Base-by-base conservation (phyloP, 129 eudicot species). In the Helichrysum umbraculigerum region DNA sequence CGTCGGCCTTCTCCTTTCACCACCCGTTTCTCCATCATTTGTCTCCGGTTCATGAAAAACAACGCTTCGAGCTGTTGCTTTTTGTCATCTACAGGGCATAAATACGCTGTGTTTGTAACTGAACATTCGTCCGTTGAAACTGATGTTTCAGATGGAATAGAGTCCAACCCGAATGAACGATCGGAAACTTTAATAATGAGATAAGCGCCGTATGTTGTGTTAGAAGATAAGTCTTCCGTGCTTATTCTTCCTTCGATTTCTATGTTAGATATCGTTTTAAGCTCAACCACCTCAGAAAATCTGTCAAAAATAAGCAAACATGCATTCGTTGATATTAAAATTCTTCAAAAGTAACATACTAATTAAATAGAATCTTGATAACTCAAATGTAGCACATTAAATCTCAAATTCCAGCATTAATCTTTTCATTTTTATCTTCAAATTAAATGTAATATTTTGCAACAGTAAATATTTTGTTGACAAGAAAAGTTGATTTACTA, bases 251-350 rank as follows among this genome's bases (percentile, higher is more conserved):
- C 90, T 47, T 83, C 76, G 6, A 90, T 72, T 83, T 87, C 82
- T 69, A 90, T 57, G 66, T 69, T 69, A 35, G 84, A 54, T 51
- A 60, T 61, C 32, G 84, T 63, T 81, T 82, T 83, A 7, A 90
- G 90, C 85, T 83, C 92, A 19, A 78, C 85, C 74, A 81, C 88
- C 85, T 90, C 84, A 1, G 75, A 4, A 67, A 87, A 90, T 82
- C 96, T 90, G 84, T 62, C 34, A 16, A 66, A 9, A 19, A 22
- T 9, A 50, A 69, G 21, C 11, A 34, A 47, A 15, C 4, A 4
- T 32, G 15, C 2, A 29, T 75, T 42, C 42, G 21, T 50, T 28
- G 9, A 15, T 70, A 57, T 0, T 25, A 25, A 25, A 25, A 1
- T 25, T 0, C 28, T 25, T 25, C 28, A 25, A 25, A 25, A 25